phyloP scores from a whole-genome alignment of 768 basidiomycete species.

The Russula virescens region DNA sequence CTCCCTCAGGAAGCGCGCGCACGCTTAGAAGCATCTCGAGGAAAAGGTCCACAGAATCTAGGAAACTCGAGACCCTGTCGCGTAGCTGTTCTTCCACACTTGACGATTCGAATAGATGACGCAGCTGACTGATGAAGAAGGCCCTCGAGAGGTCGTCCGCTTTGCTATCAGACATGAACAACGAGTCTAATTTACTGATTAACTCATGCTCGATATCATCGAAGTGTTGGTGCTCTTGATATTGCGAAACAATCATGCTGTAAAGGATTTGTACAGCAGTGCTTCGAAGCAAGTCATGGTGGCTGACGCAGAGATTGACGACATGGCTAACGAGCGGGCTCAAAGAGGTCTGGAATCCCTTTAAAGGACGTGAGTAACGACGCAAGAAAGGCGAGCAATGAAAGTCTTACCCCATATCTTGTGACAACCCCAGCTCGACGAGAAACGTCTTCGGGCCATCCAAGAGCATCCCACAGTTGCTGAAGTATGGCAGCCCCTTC shows the following conservation, averaged over 20 bases:
- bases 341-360: slow-evolving; percentile 84
- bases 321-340: slow-evolving; percentile 83
- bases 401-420: slow-evolving; percentile 58
- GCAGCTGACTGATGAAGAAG: slow-evolving; percentile 88
- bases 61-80: slow-evolving; percentile 70
- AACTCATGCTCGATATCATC: slow-evolving; percentile 88
- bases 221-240: slow-evolving; percentile 78
- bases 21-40: slow-evolving; percentile 84
- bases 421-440: slow-evolving; percentile 48
- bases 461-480: slow-evolving; percentile 81
- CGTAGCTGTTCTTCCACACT: slow-evolving; percentile 76
- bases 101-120: slow-evolving; percentile 81
- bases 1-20: slow-evolving; percentile 83
- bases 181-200: slow-evolving; percentile 80
- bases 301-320: slow-evolving; percentile 88
- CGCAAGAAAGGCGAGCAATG: background rate
- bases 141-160: slow-evolving; percentile 87
- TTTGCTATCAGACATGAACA: slow-evolving; percentile 92
- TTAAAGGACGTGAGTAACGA: slow-evolving; percentile 20
- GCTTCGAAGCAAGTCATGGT: slow-evolving; percentile 86
- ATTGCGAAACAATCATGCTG: slow-evolving; percentile 93
- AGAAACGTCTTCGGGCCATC: slow-evolving; percentile 60
- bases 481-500: slow-evolving; percentile 80
- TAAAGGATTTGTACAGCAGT: slow-evolving; percentile 90
- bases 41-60: slow-evolving; percentile 89